A percentile compares a stretch with the other conserved stretches of the same genome.
phyloP scores from a whole-genome alignment of 192 early-diverging fungal species.

The Diversispora eburnea region DNA sequence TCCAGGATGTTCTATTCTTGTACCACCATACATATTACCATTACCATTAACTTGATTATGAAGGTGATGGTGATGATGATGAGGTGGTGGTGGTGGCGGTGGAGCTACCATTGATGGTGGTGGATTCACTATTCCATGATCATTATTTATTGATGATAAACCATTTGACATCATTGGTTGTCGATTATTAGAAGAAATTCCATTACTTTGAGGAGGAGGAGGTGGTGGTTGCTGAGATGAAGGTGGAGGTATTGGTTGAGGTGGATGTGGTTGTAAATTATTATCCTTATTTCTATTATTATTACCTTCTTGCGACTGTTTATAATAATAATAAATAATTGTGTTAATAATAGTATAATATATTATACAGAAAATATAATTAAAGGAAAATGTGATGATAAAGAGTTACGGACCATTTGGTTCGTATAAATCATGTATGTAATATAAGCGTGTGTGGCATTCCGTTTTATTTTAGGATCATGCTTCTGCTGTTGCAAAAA shows the following conservation, averaged over 20 bases:
- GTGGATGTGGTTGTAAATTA: not conserved
- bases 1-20: conserved; percentile 6
- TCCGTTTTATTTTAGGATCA: conserved; percentile 47
- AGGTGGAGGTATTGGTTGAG: not conserved
- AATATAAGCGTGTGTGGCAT: conserved; percentile 49
- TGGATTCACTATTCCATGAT: conserved; percentile 3
- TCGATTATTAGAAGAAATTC: not conserved
- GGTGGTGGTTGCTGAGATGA: not conserved
- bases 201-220: not conserved
- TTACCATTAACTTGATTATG: conserved; percentile 10
- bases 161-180: not conserved
- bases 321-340: not conserved
- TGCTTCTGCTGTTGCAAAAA: conserved; percentile 42
- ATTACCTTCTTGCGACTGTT: too few species aligned
- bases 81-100: not conserved
- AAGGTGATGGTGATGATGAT: not conserved
- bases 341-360: not conserved
- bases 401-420: conserved; percentile 24
- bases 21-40: not conserved
- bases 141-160: conserved; percentile 19
- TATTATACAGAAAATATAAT: not conserved
- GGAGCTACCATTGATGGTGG: not conserved
- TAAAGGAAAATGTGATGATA: not conserved
- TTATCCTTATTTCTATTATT: not conserved
- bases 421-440: conserved; percentile 51